Base-by-base conservation (phyloP, 352 stramenopile genomes). In the Thalassiosira hispida region DNA sequence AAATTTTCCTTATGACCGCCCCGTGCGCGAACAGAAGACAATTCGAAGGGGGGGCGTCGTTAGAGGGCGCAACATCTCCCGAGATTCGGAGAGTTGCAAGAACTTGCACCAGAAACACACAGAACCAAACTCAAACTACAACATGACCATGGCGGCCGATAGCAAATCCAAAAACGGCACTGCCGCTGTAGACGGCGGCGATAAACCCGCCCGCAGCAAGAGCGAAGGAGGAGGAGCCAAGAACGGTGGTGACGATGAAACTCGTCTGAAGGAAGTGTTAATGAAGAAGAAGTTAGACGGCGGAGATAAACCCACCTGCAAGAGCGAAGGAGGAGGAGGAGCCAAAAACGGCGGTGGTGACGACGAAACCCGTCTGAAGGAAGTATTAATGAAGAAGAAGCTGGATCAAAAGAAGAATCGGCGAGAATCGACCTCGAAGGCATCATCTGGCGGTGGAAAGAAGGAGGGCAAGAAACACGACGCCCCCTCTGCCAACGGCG, bases 371-470 rank as follows among this genome's bases (percentile, higher is more conserved):
- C 73, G 73, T 4, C 25, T 81, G 5, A 63, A 60, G 23, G 74
- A 82, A 42, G 63, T 66, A 7, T 25, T 82, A 7, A 63, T 56
- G 18, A 77, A 82, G 53, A 82, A 82, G 59, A 82, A 78, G 49
- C 44, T 77, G 2, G 69, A 78, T 16, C 52, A 78, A 33, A 77
- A 78, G 60, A 57, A 78, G 42, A 52, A 60, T 38, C 33, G 67
- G 12, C 59, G 63, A 14, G 57, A 52, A 16, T 77, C 67, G 22
- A 55, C 55, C 25, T 18, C 29, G 7, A 16, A 42, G 16, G 62
- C 33, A n/a, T 11, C 23, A 2, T 29, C 56, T 0, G 22, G 20
- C 20, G 52, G 25, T 20, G 38, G 35, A 25, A 67, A 11, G 46
- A 7, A 46, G 5, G 23, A 23, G 12, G 38, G n/a, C 12, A 59